phyloP scores from a whole-genome alignment of 1,284 basidiomycete species.

The Ganoderma sinense region DNA sequence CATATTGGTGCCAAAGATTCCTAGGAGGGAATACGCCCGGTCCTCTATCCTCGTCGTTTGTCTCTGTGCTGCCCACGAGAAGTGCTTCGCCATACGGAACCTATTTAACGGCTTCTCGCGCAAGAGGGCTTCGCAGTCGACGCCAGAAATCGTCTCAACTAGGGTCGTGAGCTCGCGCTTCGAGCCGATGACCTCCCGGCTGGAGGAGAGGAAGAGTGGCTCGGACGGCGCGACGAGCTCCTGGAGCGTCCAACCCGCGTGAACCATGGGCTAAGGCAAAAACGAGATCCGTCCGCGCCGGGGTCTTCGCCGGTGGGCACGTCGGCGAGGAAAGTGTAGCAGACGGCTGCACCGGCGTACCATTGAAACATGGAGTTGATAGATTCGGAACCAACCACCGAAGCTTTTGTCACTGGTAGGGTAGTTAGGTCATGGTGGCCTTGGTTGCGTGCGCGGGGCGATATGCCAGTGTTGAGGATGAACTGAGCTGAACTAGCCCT shows the following conservation, averaged over 20 bases:
- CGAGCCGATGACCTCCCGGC: slow-evolving; percentile 11
- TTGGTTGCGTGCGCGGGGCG: too few relatives aligned
- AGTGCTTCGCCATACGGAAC: slow-evolving; percentile 10
- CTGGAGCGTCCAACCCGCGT: slow-evolving; percentile 10
- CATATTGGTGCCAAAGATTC: slow-evolving; percentile 15
- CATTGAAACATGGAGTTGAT: not conserved
- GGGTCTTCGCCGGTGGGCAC: not conserved
- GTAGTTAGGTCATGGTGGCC: too few relatives aligned
- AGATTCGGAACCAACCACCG: slow-evolving; percentile 3
- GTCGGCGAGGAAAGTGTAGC: slow-evolving; percentile 1
- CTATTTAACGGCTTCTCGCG: not conserved
- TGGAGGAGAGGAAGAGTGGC: slow-evolving; percentile 9
- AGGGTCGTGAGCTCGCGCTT: slow-evolving; percentile 2
- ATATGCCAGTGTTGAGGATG: too few relatives aligned
- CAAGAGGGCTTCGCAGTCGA: not conserved
- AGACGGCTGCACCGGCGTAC: not conserved
- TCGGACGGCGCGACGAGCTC: slow-evolving; percentile 14
- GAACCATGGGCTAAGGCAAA: slow-evolving; percentile 5
- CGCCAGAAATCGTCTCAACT: slow-evolving; percentile 1
- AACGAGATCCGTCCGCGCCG: not conserved
- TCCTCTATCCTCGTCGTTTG: slow-evolving; percentile 16
- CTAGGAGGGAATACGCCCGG: too few relatives aligned
- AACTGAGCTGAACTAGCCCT: too few relatives aligned
- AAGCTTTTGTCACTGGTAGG: too few relatives aligned
- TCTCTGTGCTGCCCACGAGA: slow-evolving; percentile 16